A percentile compares a stretch with the other conserved stretches of the same genome.
Evolutionary conservation across 495 filamentous ascomycete species (phyloP).

Genomic region (Pyrenula aspistea): DNA sequence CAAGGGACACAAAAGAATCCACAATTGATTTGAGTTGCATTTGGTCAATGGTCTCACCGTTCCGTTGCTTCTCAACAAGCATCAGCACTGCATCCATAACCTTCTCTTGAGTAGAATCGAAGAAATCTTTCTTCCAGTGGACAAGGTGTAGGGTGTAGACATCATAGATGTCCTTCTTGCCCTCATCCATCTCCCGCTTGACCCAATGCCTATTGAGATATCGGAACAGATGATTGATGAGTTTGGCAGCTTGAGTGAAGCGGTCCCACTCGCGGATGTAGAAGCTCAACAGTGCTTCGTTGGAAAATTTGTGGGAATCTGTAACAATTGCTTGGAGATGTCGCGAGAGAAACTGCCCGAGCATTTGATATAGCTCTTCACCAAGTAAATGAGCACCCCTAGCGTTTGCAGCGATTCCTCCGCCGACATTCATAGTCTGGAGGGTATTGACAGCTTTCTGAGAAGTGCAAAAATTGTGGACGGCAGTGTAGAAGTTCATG

Average conservation of each 20-base stretch:
- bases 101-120: constrained; percentile 64
- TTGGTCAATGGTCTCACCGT: constrained; percentile 96
- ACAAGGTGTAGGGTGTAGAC: constrained; percentile 95
- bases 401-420: background rate
- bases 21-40: constrained; percentile 95
- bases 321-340: constrained; percentile 58
- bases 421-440: background rate
- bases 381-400: constrained; percentile 69
- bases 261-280: constrained; percentile 96
- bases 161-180: constrained; percentile 96
- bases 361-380: constrained; percentile 88
- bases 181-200: constrained; percentile 96
- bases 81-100: constrained; percentile 94
- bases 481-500: constrained; percentile 52
- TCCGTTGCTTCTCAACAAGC: constrained; percentile 93
- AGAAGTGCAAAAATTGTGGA: constrained; percentile 98
- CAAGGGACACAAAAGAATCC: constrained; percentile 91
- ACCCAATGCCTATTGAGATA: constrained; percentile 99
- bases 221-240: constrained; percentile 91
- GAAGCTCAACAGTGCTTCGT: constrained; percentile 85
- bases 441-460: constrained; percentile 64
- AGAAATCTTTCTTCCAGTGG: constrained; percentile 87
- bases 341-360: constrained; percentile 67
- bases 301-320: constrained; percentile 62
- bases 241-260: constrained; percentile 90